Conservation (phyloP, 257 asterid genomes). For the Capsicum chinense region DNA sequence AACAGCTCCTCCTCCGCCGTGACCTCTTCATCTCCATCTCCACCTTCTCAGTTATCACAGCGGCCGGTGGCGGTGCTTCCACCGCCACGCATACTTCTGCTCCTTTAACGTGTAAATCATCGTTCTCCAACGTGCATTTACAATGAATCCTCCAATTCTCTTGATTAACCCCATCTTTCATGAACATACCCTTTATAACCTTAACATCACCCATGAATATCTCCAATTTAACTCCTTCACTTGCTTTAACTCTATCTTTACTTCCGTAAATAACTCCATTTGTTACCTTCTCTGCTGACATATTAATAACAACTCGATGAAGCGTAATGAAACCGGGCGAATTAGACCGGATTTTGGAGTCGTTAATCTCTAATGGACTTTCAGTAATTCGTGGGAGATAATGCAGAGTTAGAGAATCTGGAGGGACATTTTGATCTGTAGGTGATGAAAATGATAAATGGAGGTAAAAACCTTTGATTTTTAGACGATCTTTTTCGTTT, state of each 20-base stretch:
- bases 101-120: slow-evolving; percentile 36
- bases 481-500: slow-evolving; percentile 51
- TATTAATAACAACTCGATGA: slow-evolving; percentile 45
- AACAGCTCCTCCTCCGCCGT: slow-evolving; percentile 38
- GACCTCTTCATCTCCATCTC: slow-evolving; percentile 42
- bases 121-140: slow-evolving; percentile 41
- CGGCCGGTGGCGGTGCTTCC: slow-evolving; percentile 45
- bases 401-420: slow-evolving; percentile 61
- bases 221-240: slow-evolving; percentile 71
- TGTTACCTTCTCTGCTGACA: slow-evolving; percentile 25
- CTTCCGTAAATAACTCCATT: slow-evolving; percentile 46
- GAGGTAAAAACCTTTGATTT: slow-evolving; percentile 58
- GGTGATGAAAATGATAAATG: slow-evolving; percentile 42
- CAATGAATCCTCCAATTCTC: slow-evolving; percentile 68
- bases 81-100: slow-evolving; percentile 63
- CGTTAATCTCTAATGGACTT: slow-evolving; percentile 54
- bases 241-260: slow-evolving; percentile 55
- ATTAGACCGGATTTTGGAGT: slow-evolving; percentile 58
- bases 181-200: slow-evolving; percentile 60
- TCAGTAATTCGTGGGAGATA: slow-evolving; percentile 73
- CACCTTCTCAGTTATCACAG: slow-evolving; percentile 40
- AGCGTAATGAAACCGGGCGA: slow-evolving; percentile 67
- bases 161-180: slow-evolving; percentile 47
- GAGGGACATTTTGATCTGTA: slow-evolving; percentile 11
- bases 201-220: slow-evolving; percentile 54